Base-by-base conservation (phyloP, 345 rosid species). In the Camelina hispida region DNA sequence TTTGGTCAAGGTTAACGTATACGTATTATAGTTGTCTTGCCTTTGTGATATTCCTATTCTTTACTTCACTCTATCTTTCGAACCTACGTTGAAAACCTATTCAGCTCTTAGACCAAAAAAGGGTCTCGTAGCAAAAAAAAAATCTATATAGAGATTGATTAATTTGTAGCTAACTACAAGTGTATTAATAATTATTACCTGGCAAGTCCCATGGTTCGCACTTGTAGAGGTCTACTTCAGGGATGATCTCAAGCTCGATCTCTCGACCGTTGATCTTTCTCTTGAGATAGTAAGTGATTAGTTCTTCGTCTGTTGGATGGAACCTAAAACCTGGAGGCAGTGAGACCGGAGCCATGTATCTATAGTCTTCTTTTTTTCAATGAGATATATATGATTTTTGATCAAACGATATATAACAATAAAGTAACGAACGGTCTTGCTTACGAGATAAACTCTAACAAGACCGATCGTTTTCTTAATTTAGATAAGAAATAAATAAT, bases 181-280 rank as follows among this genome's bases (percentile, higher is more conserved):
- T 51, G 47, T 17, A 34, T 22, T 22, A 6, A 38, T 50, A 2
- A 15, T 10, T 3, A 2, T 28, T 82, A 87, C 96, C 96, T 59
- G 96, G 96, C 61, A 90, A 88, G 73, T 90, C 96, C 96, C 96
- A 86, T 5, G 96, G 96, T 71, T 90, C 93, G 75, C 91, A 90
- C 76, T 90, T 88, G 86, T 88, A 90, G 79, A 88, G 91, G 79
- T 90, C 93, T 6, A 88, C 87, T 81, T 90, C 96, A 42, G 89
- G 88, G 61, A 90, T 90, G 74, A 90, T 75, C 76, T 88, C 91
- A 52, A 88, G 65, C 65, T 88, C 93, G 57, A 90, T 85, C 83
- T 83, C 84, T 12, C 79, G 84, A 20, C 91, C 83, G 32, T 88
- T 87, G 72, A 86, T 88, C 80, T 90, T 90, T 66, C 91, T 80